Percentiles rank a stretch among this genome's conserved stretches.
Evolutionary conservation across 2,329 filamentous ascomycete genomes (phyloP).

Genomic region (Fusarium pseudoanthophilum): DNA sequence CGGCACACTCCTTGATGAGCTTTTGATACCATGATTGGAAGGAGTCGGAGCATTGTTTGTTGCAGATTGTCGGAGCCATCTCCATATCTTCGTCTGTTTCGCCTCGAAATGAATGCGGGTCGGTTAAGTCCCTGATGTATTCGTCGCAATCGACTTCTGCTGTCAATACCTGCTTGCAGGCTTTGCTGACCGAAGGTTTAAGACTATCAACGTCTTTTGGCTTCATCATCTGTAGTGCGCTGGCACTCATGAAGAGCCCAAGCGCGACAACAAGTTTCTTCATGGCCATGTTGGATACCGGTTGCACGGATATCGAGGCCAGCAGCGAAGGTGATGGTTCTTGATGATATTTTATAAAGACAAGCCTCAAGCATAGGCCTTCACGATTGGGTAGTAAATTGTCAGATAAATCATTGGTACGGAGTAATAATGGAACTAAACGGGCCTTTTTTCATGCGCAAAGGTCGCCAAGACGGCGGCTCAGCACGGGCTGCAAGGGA

Average conservation of each 20-base stretch:
- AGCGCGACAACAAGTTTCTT: background rate
- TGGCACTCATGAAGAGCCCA: background rate
- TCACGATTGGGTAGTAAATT: background rate
- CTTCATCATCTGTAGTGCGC: background rate
- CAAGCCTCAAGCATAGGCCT: background rate
- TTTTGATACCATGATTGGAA: background rate
- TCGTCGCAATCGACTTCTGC: background rate
- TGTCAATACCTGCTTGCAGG: background rate
- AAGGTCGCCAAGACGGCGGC: background rate
- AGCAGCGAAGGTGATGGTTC: background rate
- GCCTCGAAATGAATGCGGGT: background rate
- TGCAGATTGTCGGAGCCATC: background rate
- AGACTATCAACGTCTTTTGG: background rate
- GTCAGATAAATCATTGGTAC: background rate
- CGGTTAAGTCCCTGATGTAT: background rate
- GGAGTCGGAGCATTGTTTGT: background rate
- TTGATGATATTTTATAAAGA: background rate
- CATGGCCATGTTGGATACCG: background rate
- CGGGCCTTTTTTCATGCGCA: background rate
- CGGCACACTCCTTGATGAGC: background rate
- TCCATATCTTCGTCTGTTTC: background rate
- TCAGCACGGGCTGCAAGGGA: background rate
- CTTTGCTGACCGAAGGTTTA: background rate
- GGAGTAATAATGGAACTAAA: too few species aligned
- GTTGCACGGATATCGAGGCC: background rate